phyloP scores from a whole-genome alignment of 495 filamentous ascomycete genomes.

The Trichocladium uniseriatum region DNA sequence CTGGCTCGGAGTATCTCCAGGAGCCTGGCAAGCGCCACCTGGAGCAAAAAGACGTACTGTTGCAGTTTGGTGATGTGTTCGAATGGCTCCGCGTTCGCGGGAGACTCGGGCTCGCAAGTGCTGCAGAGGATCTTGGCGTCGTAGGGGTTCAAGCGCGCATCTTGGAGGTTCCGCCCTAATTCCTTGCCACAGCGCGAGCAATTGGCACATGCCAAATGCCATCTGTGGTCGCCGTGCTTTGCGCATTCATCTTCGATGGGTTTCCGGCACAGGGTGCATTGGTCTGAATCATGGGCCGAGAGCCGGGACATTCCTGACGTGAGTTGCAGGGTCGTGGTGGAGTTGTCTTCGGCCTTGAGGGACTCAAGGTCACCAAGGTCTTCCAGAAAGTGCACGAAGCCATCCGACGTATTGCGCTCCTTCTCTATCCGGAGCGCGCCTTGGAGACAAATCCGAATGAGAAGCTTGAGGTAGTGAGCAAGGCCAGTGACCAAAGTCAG shows the following conservation, averaged over 20 bases:
- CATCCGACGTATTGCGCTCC: constrained; percentile 62
- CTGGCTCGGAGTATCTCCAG: constrained; percentile 75
- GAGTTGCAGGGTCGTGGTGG: constrained; percentile 54
- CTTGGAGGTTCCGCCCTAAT: constrained; percentile 50
- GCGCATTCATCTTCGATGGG: constrained; percentile 93
- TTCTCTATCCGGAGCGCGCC: constrained; percentile 86
- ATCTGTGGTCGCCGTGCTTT: constrained; percentile 59
- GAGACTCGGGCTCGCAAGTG: constrained; percentile 42
- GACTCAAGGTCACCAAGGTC: constrained; percentile 67
- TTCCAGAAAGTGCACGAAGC: constrained; percentile 69
- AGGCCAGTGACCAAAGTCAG: constrained; percentile 91
- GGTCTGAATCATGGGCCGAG: constrained; percentile 70
- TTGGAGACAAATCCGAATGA: constrained; percentile 94
- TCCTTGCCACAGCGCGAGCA: constrained; percentile 71
- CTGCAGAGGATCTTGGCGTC: constrained; percentile 61
- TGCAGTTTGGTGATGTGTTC: constrained; percentile 71
- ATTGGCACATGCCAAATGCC: constrained; percentile 71
- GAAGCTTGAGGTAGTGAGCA: constrained; percentile 94
- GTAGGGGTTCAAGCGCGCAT: constrained; percentile 56
- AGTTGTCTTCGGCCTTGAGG: constrained; percentile 54
- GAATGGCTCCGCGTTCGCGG: constrained; percentile 30
- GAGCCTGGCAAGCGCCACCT: constrained; percentile 83
- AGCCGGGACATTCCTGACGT: constrained; percentile 62
- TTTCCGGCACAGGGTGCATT: constrained; percentile 69
- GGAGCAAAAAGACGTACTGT: constrained; percentile 87